Evolutionary conservation across 306 rosid species (phyloP).

Genomic region (Psophocarpus tetragonolobus): DNA sequence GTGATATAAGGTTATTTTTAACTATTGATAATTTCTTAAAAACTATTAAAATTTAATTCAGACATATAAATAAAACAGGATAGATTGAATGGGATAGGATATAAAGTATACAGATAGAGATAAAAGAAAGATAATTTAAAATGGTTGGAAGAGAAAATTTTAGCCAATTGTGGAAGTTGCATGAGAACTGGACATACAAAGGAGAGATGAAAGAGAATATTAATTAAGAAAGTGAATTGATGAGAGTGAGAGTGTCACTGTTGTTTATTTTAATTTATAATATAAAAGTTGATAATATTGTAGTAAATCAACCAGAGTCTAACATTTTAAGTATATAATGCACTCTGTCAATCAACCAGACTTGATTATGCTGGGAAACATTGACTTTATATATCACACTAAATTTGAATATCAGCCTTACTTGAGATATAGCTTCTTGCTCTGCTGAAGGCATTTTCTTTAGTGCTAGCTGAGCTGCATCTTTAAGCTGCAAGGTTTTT

Average conservation of each 20-base stretch:
- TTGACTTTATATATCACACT: background rate
- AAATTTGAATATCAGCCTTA: constrained; percentile 29
- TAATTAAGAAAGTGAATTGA: background rate
- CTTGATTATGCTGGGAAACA: constrained; percentile 5
- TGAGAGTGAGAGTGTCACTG: background rate
- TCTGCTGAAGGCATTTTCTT: constrained; percentile 99
- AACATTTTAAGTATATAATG: background rate
- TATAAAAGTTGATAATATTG: background rate
- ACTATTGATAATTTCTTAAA: background rate
- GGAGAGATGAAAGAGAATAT: background rate
- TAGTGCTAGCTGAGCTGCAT: constrained; percentile 92
- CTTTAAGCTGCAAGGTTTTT: constrained; percentile 69
- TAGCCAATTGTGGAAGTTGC: background rate
- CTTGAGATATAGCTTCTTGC: constrained; percentile 98
- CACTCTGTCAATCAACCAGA: constrained; percentile 15
- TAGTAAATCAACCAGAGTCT: constrained; percentile 4
- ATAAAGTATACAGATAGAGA: background rate
- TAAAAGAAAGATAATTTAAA: background rate
- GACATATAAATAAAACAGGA: background rate
- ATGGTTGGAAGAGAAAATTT: background rate
- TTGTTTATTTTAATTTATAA: background rate
- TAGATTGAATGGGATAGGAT: background rate
- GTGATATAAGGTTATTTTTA: background rate
- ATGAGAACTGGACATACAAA: background rate
- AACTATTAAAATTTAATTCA: background rate